These are phyloP conservation scores for Fraxinus greggii DNA, from an alignment of 305 asterid genomes.

Conservation along the genomic window DNA sequence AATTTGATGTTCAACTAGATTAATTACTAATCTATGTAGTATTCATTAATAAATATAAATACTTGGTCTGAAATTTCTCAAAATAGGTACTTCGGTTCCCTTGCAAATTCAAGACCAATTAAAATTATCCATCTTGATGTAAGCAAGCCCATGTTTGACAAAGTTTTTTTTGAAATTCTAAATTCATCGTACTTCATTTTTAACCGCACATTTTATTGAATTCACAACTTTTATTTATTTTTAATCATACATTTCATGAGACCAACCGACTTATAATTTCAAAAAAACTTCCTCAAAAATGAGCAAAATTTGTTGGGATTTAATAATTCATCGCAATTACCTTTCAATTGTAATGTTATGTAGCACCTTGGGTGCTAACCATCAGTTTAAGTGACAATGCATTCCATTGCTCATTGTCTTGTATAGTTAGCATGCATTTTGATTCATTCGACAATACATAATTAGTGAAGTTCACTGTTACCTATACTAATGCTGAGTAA, in stretches of 20 bases:
- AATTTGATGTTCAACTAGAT: slow-evolving; percentile 16
- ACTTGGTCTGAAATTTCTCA: background rate
- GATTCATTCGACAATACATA: background rate
- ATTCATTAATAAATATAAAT: background rate
- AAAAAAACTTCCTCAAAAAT: too few relatives aligned
- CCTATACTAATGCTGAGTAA: background rate
- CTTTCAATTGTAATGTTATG: background rate
- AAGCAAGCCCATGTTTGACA: background rate
- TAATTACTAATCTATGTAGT: slow-evolving; percentile 7
- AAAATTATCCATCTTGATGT: background rate
- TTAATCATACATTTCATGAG: too few relatives aligned
- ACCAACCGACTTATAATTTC: too few relatives aligned
- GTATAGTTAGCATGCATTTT: background rate
- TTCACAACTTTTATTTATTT: too few relatives aligned
- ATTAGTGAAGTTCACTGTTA: background rate
- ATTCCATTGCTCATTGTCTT: too few relatives aligned
- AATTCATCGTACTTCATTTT: too few relatives aligned
- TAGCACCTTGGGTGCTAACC: too few relatives aligned
- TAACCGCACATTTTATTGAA: too few relatives aligned
- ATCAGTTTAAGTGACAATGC: too few relatives aligned
- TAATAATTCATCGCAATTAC: background rate
- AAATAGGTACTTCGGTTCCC: background rate
- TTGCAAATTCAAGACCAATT: background rate
- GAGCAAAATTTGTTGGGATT: background rate
- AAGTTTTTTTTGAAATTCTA: too few relatives aligned